Evolutionary conservation across 192 early-diverging fungal species (phyloP), one percentile per base, ranked within the genome.

Genomic region (Lunasporangiospora selenospora): DNA sequence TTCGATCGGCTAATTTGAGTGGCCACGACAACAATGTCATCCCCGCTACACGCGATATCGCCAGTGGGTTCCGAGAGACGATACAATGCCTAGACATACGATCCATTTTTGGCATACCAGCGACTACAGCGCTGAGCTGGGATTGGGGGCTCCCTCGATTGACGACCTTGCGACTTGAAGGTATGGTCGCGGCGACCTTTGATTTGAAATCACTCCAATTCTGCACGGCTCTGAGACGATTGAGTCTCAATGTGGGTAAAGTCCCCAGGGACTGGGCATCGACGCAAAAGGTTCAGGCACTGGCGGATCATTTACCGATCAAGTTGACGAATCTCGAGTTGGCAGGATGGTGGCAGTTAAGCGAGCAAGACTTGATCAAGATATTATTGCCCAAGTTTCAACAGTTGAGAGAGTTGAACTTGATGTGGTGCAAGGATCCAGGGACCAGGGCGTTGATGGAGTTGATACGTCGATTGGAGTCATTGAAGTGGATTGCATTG

Each of bases 381-480:
- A 46, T 36, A 13, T 21, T 64, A 4, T 21, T 64, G n/a, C 43
- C 52, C 1, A 38, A 54, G 6, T 33, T 64, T 32, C 50, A 27
- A 34, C 51, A 44, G 4, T n/a, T 64, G 8, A 9, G 26, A 11
- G 18, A 8, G 2, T 44, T 64, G 5, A 40, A 64, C 31, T n/a
- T 64, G 7, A 64, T 47, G 52, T 64, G 51, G 51, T 64, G 62
- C 11, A 18, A 16, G 2, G 52, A 44, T 0, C 62, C 42, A n/a
- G n/a, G n/a, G n/a, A n/a, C n/a, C n/a, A n/a, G n/a, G n/a, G n/a
- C n/a, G n/a, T n/a, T n/a, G n/a, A n/a, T n/a, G n/a, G n/a, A n/a
- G n/a, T n/a, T n/a, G n/a, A n/a, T n/a, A n/a, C n/a, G n/a, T n/a
- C n/a, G n/a, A n/a, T n/a, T n/a, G n/a, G n/a, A n/a, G n/a, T n/a